phyloP scores from a whole-genome alignment of 805 yeast genomes.

The Tetrapisispora pingtungensis region DNA sequence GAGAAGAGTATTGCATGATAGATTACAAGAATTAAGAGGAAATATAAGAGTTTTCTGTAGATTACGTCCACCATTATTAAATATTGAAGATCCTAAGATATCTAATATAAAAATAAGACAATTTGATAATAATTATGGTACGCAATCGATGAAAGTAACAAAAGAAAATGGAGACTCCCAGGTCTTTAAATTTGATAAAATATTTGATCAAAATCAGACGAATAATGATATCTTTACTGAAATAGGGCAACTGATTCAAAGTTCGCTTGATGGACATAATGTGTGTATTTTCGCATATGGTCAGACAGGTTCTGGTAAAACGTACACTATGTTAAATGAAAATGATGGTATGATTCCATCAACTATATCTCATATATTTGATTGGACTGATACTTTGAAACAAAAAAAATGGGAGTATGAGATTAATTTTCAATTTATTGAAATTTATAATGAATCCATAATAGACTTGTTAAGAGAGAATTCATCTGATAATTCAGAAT shows the following conservation, averaged over 20 bases:
- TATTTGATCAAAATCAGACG: slow-evolving; percentile 45
- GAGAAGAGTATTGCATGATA: slow-evolving; percentile 58
- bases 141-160: slow-evolving; percentile 17
- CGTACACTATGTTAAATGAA: slow-evolving; percentile 73
- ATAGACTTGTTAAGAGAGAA: slow-evolving; percentile 48
- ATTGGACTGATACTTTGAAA: slow-evolving; percentile 38
- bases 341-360: slow-evolving; percentile 74
- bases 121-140: slow-evolving; percentile 23
- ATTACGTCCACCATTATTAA: slow-evolving; percentile 48
- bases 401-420: slow-evolving; percentile 55
- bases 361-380: slow-evolving; percentile 63
- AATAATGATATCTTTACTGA: slow-evolving; percentile 72
- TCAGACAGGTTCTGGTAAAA: slow-evolving; percentile 94
- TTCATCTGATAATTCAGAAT: slow-evolving; percentile 5
- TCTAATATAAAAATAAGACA: slow-evolving; percentile 26
- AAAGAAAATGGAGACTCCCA: slow-evolving; percentile 7
- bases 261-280: slow-evolving; percentile 77
- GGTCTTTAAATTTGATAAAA: slow-evolving; percentile 63
- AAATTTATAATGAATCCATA: slow-evolving; percentile 78
- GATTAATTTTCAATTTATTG: slow-evolving; percentile 69
- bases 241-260: slow-evolving; percentile 76
- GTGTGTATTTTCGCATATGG: slow-evolving; percentile 96
- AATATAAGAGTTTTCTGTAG: slow-evolving; percentile 88
- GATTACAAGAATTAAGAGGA: slow-evolving; percentile 79
- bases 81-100: slow-evolving; percentile 13